These are phyloP conservation scores for Ophiostoma pallidulum DNA, from an alignment of 2,329 filamentous ascomycete genomes.

Conservation along the genomic window DNA sequence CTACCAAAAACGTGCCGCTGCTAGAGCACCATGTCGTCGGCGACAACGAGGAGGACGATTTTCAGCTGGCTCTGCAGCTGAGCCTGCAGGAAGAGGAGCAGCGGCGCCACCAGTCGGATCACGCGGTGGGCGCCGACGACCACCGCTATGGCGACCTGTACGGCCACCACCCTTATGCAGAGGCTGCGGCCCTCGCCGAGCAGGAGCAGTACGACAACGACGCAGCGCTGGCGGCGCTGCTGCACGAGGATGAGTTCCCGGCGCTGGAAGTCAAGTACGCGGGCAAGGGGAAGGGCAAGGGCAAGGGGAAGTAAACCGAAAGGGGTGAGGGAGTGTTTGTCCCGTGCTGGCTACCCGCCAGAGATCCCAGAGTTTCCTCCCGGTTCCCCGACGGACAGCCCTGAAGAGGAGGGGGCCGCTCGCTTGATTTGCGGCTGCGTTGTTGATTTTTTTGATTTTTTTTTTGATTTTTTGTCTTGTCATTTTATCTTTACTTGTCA, in stretches of 20 bases:
- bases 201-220: slow-evolving; percentile 12
- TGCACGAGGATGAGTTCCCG: slow-evolving; percentile 24
- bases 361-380: no score
- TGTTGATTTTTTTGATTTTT: no score
- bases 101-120: slow-evolving; percentile 22
- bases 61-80: slow-evolving; percentile 50
- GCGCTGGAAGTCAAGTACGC: slow-evolving; percentile 24
- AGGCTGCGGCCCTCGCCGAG: neutral
- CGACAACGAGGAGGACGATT: slow-evolving; percentile 39
- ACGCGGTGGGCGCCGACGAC: neutral
- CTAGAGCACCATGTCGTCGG: slow-evolving; percentile 16
- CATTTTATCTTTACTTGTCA: no score
- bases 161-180: neutral
- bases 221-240: slow-evolving; percentile 15
- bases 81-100: slow-evolving; percentile 49
- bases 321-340: neutral
- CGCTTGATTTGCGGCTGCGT: no score
- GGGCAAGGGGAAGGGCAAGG: slow-evolving; percentile 29
- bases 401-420: no score
- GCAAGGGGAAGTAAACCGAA: neutral
- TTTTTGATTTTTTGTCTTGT: no score
- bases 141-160: neutral
- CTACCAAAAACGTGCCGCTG: no score
- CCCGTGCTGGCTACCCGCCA: no score
- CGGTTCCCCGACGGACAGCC: no score